Evolutionary conservation across 352 stramenopile genomes (phyloP), one percentile per base, ranked within the genome.

Genomic region (Pythium graminicola): DNA sequence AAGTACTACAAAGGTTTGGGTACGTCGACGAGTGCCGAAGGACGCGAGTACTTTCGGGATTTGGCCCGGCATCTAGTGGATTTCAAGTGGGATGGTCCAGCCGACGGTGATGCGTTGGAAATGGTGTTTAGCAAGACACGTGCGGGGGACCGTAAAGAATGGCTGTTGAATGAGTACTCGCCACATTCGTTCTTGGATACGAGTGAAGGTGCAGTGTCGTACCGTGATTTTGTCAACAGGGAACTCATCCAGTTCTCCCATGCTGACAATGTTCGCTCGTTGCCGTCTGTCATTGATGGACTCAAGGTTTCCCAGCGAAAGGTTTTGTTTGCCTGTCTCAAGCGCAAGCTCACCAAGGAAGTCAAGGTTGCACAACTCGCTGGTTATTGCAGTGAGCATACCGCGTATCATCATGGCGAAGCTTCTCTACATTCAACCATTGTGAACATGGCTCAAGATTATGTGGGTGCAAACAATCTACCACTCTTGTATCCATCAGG

Each of bases 1-100:
- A 99, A 99, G 72, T 99, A 99, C 73, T 99, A 99, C 78, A 99
- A 99, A 63, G 97, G 97, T 73, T 81, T 99, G 8, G 97, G 97
- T 54, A 99, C 97, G 4, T 98, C 87, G 50, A 99, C 97, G 9
- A 97, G 97, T 48, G 65, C 65, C 19, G 92, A 98, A 66, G 97
- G 96, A 16, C 97, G 98, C 38, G 95, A 98, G 63, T 99, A 99
- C 69, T 99, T 99, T 64, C 83, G 81, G 7, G 89, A 98, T 46
- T 60, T 99, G 26, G 74, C 88, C 31, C 85, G 86, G 19, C 97
- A 99, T 62, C 79, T 98, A 46, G 86, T 99, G 22, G 68, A 85
- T 32, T 98, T 98, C 52, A 49, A 63, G 20, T 93, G 80, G 81
- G 70, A 60, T 6, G 71, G 72, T 11, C 50, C 69, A 27, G 60